These are phyloP conservation scores for Polytrichum commune DNA, from an alignment of 225 moss, liverwort and hornwort species.

Conservation along the genomic window DNA sequence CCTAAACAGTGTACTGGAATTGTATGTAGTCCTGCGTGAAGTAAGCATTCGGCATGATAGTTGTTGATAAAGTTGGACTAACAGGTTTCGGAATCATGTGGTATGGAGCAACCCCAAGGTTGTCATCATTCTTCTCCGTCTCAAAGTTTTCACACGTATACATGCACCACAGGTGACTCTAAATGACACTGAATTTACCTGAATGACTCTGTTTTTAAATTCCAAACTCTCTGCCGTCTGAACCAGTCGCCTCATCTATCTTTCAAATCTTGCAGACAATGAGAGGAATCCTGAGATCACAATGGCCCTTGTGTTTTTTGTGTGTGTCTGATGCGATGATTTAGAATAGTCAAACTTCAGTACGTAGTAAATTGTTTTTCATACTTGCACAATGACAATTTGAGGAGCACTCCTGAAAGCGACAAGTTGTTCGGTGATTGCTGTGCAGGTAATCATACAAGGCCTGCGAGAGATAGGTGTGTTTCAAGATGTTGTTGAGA, in stretches of 20 bases:
- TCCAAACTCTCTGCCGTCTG: not conserved
- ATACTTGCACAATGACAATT: not conserved
- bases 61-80: not conserved
- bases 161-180: slow-evolving; percentile 6
- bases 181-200: not conserved
- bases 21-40: no score
- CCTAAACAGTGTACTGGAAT: no score
- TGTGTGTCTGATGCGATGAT: no score
- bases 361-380: no score
- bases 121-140: not conserved
- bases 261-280: no score
- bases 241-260: no score
- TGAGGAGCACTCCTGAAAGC: not conserved
- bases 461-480: slow-evolving; percentile 9
- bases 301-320: no score
- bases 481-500: slow-evolving; percentile 13
- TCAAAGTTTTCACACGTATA: slow-evolving; percentile 2
- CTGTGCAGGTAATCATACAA: slow-evolving; percentile 16
- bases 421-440: not conserved
- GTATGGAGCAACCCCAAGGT: slow-evolving; percentile 7
- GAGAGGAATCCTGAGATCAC: no score
- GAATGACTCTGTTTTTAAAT: not conserved
- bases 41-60: not conserved
- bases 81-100: slow-evolving; percentile 13
- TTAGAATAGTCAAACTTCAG: no score